Base-by-base conservation (phyloP, 2,329 filamentous ascomycete genomes). In the Curvularia sp. region DNA sequence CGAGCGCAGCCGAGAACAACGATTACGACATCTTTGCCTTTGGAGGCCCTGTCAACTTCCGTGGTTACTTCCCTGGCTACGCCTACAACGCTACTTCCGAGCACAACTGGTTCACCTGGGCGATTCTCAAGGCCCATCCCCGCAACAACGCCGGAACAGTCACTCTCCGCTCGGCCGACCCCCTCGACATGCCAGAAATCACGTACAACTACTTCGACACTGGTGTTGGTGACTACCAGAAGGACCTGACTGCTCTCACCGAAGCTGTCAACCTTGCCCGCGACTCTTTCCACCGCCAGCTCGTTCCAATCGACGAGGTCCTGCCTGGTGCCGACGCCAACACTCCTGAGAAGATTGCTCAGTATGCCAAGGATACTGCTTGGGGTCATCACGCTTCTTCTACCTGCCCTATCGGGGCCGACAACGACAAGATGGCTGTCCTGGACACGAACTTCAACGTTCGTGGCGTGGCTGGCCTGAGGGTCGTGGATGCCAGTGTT, bases 141-240 rank as follows among this genome's bases (percentile, higher is more conserved):
- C 83, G 85, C 51, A 90, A 91, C 71, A 75, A 74, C 73, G 80
- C 74, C 5, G 89, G 89, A 8, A 83, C 81, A 1, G 88, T 92
- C 3, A 82, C 75, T 3, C 82, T 92, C 5, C 79, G 79, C 15
- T 87, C 85, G 0, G 76, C 83, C 0, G 83, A 91, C 68, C 88
- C 89, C 0, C 83, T 85, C 0, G 88, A 90, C 53, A 78, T 81
- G 3, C 89, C 89, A 0, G 73, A 83, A 7, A 89, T 92, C 65
- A 66, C 65, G 9, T 77, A 74, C 71, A 76, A 77, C 71, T 77
- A 74, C 69, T 77, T 77, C 61, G 73, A 77, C 54, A 74, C 79
- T 0, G 83, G 84, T 19, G 86, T 86, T 68, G 83, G 84, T 0
- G 87, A 89, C 65, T 87, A 2, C 82, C 77, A 84, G 39, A 89